Conservation (phyloP, 768 basidiomycete species). For the Auricularia auricula-judae region DNA sequence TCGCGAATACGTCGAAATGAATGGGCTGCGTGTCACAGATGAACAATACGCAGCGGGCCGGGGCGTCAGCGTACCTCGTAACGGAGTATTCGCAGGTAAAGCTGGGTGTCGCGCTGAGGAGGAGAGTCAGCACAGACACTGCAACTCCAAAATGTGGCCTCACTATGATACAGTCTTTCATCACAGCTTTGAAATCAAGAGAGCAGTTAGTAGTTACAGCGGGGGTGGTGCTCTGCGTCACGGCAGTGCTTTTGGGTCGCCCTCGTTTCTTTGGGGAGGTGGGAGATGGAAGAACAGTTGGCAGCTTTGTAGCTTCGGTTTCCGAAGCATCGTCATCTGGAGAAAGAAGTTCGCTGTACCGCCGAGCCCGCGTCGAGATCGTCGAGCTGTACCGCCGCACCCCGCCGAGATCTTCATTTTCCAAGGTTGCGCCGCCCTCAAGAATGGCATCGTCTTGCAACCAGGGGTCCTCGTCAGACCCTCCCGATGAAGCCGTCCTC, state of each 20-base stretch:
- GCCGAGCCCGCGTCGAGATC: not conserved
- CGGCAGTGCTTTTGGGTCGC: not conserved
- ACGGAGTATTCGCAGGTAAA: constrained; percentile 49
- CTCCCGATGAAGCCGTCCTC: not conserved
- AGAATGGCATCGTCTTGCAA: not conserved
- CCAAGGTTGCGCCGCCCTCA: not conserved
- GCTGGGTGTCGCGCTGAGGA: constrained; percentile 23
- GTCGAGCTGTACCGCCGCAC: not conserved
- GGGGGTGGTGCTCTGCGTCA: not conserved
- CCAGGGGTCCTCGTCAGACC: constrained; percentile 1
- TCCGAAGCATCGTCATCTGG: no score
- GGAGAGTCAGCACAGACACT: constrained; percentile 5
- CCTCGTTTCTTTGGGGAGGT: not conserved
- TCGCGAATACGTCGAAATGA: constrained; percentile 41
- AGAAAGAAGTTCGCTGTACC: not conserved
- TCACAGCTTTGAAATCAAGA: not conserved
- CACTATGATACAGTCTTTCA: not conserved
- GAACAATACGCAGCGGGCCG: no score
- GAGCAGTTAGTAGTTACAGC: not conserved
- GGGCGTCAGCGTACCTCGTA: constrained; percentile 40
- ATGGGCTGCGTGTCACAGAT: constrained; percentile 34
- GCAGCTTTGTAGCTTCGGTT: no score
- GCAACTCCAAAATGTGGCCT: not conserved
- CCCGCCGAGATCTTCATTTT: not conserved
- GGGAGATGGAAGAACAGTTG: not conserved